Base-by-base conservation (phyloP, 2,329 filamentous ascomycete species). In the Dactylellina leptospora region DNA sequence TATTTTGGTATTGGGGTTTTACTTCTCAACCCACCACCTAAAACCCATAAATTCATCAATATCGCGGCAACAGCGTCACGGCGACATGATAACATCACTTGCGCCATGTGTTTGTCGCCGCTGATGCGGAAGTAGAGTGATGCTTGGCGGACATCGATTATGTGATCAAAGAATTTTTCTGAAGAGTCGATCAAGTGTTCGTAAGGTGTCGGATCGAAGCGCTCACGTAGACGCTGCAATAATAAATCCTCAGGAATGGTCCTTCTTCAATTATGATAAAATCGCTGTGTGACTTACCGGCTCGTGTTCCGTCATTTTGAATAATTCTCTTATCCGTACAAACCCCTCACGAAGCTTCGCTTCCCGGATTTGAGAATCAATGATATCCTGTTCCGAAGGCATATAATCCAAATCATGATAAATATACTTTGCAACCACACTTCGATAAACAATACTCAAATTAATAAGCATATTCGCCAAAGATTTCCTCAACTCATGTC, bases 341-440 rank as follows among this genome's bases (percentile, higher is more conserved):
- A 87, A 87, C 2, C 85, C 85, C 79, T 87, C 85, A 42, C 85
- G 81, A n/a, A 87, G 78, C 27, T 84, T 82, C 10, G 84, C 85
- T 77, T 87, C 85, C 1, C 87, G 82, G 76, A 85, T 83, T 77
- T 87, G 85, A 4, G 85, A 87, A 20, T 80, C 78, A 64, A 80
- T 79, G 11, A 87, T 81, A 68, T 86, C 84, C 73, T 82, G 81
- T 16, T 81, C 77, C 0, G 82, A 83, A 4, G 85, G 85, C 38
- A 83, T 82, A 38, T 84, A 78, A 33, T 84, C 84, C 62, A 83
- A 80, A 55, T 85, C 82, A 74, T 86, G 86, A 76, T 87, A 87
- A 23, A 87, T 83, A 61, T 87, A 87, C 76, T 74, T 77, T 6
- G 75, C 76, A 45, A 77, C 79, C 74, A 80, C 75, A 20, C 76